phyloP scores from a whole-genome alignment of 306 rosid genomes.

The Arachis hypogaea region DNA sequence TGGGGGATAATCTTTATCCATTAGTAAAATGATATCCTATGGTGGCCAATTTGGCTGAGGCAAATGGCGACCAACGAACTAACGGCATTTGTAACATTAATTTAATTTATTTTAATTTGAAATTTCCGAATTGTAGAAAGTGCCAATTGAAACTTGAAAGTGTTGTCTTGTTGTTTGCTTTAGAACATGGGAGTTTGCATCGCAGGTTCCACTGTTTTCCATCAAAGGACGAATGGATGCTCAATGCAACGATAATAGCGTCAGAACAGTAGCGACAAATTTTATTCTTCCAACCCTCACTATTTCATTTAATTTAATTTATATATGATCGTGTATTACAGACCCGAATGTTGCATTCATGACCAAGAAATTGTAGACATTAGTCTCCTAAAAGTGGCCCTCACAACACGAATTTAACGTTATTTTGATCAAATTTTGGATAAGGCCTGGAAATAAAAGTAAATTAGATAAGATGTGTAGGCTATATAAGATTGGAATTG shows the following conservation, averaged over 20 bases:
- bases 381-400: not conserved
- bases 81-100: not conserved
- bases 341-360: not conserved
- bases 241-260: not conserved
- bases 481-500: not conserved
- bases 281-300: not conserved
- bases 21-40: not conserved
- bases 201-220: not conserved
- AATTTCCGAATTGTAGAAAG: not conserved
- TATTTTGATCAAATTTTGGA: not conserved
- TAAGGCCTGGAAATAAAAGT: not conserved
- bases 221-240: conserved; percentile 13
- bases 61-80: conserved; percentile 15
- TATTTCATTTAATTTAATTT: not conserved
- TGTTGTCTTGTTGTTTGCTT: not conserved
- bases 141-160: not conserved
- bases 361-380: not conserved
- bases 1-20: not conserved
- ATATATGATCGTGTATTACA: too few species aligned
- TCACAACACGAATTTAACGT: not conserved
- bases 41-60: not conserved
- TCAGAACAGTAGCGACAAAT: conserved; percentile 8
- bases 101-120: not conserved
- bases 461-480: not conserved
- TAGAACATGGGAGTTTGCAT: not conserved